Conservation (phyloP, 106 monocot genomes). For the Apostasia ramifera region DNA sequence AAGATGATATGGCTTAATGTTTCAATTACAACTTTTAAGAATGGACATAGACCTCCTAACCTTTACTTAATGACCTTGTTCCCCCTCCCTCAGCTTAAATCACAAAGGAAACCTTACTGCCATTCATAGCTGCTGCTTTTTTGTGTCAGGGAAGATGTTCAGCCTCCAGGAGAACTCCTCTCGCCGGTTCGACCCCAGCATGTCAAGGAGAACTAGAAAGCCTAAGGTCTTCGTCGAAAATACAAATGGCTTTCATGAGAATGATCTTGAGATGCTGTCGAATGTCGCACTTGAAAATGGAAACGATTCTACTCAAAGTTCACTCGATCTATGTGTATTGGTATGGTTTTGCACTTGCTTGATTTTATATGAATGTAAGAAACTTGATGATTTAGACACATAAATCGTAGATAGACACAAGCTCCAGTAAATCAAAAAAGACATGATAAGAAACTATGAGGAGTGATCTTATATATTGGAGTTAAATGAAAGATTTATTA, state of each 20-base stretch:
- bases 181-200: slow-evolving; percentile 27
- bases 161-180: background rate
- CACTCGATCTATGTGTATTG: too few species aligned
- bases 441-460: too few species aligned
- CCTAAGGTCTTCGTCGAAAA: background rate
- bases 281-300: background rate
- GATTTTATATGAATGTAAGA: too few species aligned
- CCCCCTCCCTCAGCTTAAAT: background rate
- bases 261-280: slow-evolving; percentile 1
- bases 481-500: too few species aligned
- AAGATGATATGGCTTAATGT: background rate
- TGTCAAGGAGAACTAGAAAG: slow-evolving; percentile 45
- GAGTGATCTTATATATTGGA: too few species aligned
- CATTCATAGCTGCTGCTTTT: background rate
- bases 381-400: too few species aligned
- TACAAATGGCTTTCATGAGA: background rate
- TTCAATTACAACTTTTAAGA: background rate
- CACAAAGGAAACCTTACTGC: background rate
- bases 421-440: too few species aligned
- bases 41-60: background rate
- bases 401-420: too few species aligned
- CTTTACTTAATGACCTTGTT: background rate
- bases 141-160: background rate
- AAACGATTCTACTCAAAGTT: too few species aligned
- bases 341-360: too few species aligned